phyloP scores from a whole-genome alignment of 75 land plant species.

The Picea sitchensis region DNA sequence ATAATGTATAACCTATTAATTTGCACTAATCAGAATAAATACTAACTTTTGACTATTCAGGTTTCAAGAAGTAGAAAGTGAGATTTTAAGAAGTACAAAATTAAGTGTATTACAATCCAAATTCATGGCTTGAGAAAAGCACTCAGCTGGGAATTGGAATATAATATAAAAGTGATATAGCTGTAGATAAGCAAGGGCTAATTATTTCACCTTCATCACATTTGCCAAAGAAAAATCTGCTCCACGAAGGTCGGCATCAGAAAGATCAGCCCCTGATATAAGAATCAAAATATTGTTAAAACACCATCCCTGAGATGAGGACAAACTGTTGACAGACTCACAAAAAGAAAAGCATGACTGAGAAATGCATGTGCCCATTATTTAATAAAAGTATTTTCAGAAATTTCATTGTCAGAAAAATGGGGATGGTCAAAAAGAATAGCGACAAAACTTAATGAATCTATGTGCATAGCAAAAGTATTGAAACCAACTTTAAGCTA shows the following conservation, averaged over 20 bases:
- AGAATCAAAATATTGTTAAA: background rate
- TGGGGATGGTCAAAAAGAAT: background rate
- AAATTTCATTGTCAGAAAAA: background rate
- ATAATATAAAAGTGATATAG: background rate
- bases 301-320: conserved; percentile 57
- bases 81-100: background rate
- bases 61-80: too few species aligned
- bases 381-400: background rate
- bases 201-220: conserved; percentile 62
- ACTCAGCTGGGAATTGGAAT: background rate
- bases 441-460: background rate
- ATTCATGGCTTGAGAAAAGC: background rate
- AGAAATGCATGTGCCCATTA: background rate
- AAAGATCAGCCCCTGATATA: conserved; percentile 79
- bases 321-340: background rate
- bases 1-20: background rate
- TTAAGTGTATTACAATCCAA: background rate
- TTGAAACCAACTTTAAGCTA: background rate
- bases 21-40: too few species aligned
- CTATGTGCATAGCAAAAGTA: background rate
- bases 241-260: conserved; percentile 90
- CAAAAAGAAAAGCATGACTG: background rate
- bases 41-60: too few species aligned
- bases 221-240: conserved; percentile 93
- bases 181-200: background rate